These are phyloP conservation scores for Dentipellis fragilis DNA, from an alignment of 768 basidiomycete genomes.

Conservation along the genomic window DNA sequence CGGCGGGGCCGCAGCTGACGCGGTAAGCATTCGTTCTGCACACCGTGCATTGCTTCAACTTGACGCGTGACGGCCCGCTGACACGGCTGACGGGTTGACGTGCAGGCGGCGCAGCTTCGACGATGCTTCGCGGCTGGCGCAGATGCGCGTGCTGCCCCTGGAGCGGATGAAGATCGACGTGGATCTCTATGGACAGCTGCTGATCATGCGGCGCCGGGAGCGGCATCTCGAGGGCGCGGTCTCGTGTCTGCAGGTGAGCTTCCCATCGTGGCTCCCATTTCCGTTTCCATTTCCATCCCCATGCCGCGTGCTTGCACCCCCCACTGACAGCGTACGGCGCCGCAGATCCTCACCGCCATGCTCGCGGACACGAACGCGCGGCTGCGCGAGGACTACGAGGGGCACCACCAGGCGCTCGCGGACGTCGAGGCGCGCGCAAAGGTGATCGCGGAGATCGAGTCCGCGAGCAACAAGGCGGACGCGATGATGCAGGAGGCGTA, in stretches of 20 bases:
- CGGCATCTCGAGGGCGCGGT: constrained; percentile 58
- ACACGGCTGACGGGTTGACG: constrained; percentile 5
- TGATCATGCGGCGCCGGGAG: constrained; percentile 60
- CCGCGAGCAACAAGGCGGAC: constrained; percentile 38
- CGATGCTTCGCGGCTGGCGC: constrained; percentile 41
- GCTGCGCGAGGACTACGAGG: constrained; percentile 50
- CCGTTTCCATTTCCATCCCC: neutral
- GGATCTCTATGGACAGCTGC: constrained; percentile 63
- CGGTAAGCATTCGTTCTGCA: neutral
- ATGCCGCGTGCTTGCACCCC: constrained; percentile 6
- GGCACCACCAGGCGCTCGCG: constrained; percentile 37
- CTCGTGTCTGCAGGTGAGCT: constrained; percentile 41
- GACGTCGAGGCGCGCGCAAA: constrained; percentile 36
- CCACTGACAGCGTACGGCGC: neutral
- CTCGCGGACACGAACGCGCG: constrained; percentile 45
- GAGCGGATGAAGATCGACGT: constrained; percentile 75
- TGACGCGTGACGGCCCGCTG: neutral
- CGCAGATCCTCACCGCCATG: constrained; percentile 38
- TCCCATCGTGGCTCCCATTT: constrained; percentile 5
- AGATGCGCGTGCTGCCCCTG: constrained; percentile 36
- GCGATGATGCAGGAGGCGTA: constrained; percentile 50
- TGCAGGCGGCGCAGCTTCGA: constrained; percentile 57
- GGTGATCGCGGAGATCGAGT: constrained; percentile 42
- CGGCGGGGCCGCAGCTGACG: neutral
- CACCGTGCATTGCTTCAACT: neutral